Conservation (phyloP, 352 stramenopile species). For the Phytophthora cryptogea region DNA sequence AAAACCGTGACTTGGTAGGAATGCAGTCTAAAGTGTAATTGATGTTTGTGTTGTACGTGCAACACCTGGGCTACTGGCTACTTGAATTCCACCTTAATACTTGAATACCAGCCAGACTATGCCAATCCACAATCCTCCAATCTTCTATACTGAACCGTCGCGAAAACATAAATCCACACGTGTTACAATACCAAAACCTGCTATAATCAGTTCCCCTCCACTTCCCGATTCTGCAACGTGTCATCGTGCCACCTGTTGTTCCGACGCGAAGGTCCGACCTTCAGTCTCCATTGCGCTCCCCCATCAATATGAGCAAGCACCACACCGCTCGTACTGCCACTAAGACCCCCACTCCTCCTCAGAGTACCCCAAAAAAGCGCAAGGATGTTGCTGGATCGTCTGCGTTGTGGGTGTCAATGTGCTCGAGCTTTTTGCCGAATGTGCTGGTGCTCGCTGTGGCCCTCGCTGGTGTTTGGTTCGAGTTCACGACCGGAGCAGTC, state of each 20-base stretch:
- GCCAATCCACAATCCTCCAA: too few relatives aligned
- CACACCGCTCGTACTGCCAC: constrained; percentile 4
- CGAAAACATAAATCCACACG: background rate
- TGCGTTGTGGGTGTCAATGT: constrained; percentile 24
- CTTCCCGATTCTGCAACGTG: constrained; percentile 16
- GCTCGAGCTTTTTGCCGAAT: constrained; percentile 39
- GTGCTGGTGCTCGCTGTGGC: constrained; percentile 46
- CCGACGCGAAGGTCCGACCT: constrained; percentile 28
- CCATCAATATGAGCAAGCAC: constrained; percentile 19
- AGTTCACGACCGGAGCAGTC: constrained; percentile 54
- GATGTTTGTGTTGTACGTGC: too few relatives aligned
- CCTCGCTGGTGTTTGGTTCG: constrained; percentile 46
- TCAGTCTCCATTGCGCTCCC: constrained; percentile 19
- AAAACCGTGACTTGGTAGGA: constrained; percentile 40
- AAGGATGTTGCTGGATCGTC: constrained; percentile 8
- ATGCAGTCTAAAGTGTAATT: too few relatives aligned
- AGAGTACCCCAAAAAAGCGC: constrained; percentile 1
- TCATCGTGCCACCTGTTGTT: constrained; percentile 21
- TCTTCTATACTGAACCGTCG: constrained; percentile 22
- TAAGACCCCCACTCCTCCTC: constrained; percentile 1
- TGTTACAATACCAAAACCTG: constrained; percentile 1
- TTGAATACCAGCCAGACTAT: too few relatives aligned
- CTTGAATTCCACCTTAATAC: too few relatives aligned
- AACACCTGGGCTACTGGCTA: too few relatives aligned
- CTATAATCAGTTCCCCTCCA: background rate